Evolutionary conservation across 73 alveolate genomes (phyloP).

Genomic region (Uronychia setigera): DNA sequence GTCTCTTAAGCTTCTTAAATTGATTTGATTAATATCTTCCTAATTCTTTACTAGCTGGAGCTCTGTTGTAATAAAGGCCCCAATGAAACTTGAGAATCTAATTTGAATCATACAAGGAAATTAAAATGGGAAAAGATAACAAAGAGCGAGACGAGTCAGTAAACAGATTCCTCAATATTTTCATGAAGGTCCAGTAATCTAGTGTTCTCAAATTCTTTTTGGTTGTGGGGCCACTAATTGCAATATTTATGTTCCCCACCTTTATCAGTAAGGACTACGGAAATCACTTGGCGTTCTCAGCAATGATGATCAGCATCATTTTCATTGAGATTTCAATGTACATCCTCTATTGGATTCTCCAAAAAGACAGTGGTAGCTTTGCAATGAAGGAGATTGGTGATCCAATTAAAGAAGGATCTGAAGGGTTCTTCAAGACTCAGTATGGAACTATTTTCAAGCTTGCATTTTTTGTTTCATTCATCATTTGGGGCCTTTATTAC

Average conservation of each 20-base stretch:
- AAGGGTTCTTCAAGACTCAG: conserved; percentile 82
- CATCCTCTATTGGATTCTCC: conserved; percentile 39
- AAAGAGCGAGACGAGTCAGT: background rate
- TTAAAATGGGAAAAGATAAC: background rate
- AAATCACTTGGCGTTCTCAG: conserved; percentile 34
- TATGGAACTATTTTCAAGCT: conserved; percentile 77
- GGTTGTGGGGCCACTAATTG: conserved; percentile 4
- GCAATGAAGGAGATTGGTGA: conserved; percentile 74
- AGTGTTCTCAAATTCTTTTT: conserved; percentile 10
- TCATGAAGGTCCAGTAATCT: background rate
- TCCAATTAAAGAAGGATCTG: conserved; percentile 84
- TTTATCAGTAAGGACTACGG: conserved; percentile 27
- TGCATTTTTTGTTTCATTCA: conserved; percentile 57
- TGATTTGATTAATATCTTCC: no score
- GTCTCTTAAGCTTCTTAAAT: no score
- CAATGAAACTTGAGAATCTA: no score
- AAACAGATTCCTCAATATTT: background rate
- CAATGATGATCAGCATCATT: conserved; percentile 22
- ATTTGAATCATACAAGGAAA: no score
- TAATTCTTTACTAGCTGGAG: conserved; percentile 44
- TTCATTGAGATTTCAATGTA: conserved; percentile 32
- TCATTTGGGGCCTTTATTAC: conserved; percentile 59
- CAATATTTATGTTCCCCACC: conserved; percentile 17
- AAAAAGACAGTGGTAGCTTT: conserved; percentile 61
- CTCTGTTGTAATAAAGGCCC: conserved; percentile 59